phyloP scores from a whole-genome alignment of 2,329 filamentous ascomycete genomes.

The Coniochaeta prunicola region DNA sequence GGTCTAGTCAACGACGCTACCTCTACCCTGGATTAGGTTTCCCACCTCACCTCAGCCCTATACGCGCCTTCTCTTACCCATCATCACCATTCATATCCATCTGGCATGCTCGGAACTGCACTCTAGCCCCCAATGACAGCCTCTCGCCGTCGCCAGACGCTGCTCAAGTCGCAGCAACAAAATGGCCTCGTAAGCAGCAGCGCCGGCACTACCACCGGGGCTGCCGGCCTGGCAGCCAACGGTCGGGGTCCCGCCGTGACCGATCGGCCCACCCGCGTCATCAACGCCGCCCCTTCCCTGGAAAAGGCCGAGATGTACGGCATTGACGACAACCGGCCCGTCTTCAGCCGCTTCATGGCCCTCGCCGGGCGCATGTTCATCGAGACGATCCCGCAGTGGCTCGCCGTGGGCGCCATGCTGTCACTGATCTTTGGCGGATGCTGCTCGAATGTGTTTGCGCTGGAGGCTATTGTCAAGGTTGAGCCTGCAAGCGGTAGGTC shows the following conservation, averaged over 20 bases:
- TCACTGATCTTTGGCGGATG: slow-evolving; percentile 82
- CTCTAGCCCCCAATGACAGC: slow-evolving; percentile 17
- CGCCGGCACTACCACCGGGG: slow-evolving; percentile 13
- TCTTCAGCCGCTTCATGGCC: slow-evolving; percentile 41
- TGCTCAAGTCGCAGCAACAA: slow-evolving; percentile 19
- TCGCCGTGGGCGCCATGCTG: slow-evolving; percentile 62
- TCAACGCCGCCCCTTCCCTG: slow-evolving; percentile 45
- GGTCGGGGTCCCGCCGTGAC: slow-evolving; percentile 14
- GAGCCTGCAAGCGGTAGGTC: slow-evolving; percentile 72
- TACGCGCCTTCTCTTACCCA: background rate
- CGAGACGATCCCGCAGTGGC: slow-evolving; percentile 54
- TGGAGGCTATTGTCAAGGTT: slow-evolving; percentile 92
- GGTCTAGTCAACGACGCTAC: background rate
- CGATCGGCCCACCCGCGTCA: slow-evolving; percentile 34
- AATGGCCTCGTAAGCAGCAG: slow-evolving; percentile 16
- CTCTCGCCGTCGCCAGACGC: slow-evolving; percentile 17
- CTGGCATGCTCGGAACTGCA: slow-evolving; percentile 8
- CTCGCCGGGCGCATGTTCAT: slow-evolving; percentile 46
- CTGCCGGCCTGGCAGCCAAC: slow-evolving; percentile 15
- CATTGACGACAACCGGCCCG: slow-evolving; percentile 43
- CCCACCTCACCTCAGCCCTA: background rate
- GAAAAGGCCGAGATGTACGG: slow-evolving; percentile 49
- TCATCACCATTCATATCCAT: background rate
- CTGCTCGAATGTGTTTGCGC: slow-evolving; percentile 71
- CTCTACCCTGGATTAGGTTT: background rate